These are phyloP conservation scores for Passiflora organensis DNA, from an alignment of 345 rosid genomes.

Conservation along the genomic window DNA sequence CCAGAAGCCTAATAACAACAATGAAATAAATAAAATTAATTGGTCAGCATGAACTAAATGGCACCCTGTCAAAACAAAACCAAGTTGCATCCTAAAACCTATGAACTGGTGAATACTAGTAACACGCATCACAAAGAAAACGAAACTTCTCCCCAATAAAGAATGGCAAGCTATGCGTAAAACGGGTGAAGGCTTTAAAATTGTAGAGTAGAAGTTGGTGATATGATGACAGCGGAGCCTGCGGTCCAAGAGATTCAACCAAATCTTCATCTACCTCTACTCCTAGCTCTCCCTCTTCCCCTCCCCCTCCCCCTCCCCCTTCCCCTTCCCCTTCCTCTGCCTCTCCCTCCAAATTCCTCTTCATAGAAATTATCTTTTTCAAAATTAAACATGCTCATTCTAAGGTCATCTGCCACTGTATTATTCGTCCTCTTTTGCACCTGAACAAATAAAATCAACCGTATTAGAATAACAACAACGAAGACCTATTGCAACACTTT, in stretches of 20 bases:
- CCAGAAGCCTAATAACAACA: no score
- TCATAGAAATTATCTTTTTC: constrained; percentile 35
- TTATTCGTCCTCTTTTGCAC: constrained; percentile 35
- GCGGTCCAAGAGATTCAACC: not conserved
- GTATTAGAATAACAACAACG: constrained; percentile 1
- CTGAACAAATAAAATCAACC: constrained; percentile 29
- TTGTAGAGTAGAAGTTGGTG: not conserved
- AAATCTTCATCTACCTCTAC: not conserved
- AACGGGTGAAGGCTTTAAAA: not conserved
- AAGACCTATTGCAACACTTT: not conserved
- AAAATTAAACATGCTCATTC: constrained; percentile 67
- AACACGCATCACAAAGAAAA: no score
- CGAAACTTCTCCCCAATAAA: no score
- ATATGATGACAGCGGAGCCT: not conserved
- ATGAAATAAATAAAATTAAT: no score
- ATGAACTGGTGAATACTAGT: no score
- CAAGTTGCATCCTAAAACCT: no score
- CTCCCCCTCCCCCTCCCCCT: constrained; percentile 38
- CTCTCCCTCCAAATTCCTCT: constrained; percentile 43
- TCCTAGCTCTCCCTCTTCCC: constrained; percentile 11
- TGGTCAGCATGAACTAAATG: no score
- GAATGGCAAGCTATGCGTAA: no score
- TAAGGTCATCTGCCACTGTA: constrained; percentile 53
- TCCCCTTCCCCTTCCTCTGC: constrained; percentile 45
- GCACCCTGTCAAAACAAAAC: no score